phyloP scores from a whole-genome alignment of 1,284 basidiomycete species.

The Sporisorium graminicola region DNA sequence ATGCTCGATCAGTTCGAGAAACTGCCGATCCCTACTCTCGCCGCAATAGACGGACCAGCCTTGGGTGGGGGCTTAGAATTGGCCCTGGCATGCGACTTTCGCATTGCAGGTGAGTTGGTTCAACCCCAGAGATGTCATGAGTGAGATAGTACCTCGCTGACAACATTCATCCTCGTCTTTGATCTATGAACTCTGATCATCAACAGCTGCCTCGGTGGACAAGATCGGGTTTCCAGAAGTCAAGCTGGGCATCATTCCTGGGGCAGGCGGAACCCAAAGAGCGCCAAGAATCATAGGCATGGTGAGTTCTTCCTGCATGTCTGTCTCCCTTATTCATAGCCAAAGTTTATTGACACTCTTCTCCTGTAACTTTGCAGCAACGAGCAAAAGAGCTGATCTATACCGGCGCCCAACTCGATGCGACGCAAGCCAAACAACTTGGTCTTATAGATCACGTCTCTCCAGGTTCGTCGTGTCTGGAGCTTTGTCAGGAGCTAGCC shows the following conservation, averaged over 20 bases:
- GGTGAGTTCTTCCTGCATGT: neutral
- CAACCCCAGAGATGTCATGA: neutral
- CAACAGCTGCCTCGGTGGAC: slow-evolving; percentile 21
- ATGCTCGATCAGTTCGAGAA: slow-evolving; percentile 81
- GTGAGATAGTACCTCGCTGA: neutral
- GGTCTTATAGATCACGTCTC: slow-evolving; percentile 26
- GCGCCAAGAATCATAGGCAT: slow-evolving; percentile 31
- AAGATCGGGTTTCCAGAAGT: slow-evolving; percentile 41
- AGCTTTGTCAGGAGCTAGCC: slow-evolving; percentile 15
- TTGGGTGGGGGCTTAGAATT: slow-evolving; percentile 91
- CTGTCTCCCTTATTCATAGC: neutral
- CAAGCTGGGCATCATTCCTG: slow-evolving; percentile 80
- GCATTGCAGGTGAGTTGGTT: slow-evolving; percentile 75
- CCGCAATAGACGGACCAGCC: slow-evolving; percentile 92
- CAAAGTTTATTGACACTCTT: neutral
- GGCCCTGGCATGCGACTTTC: slow-evolving; percentile 85
- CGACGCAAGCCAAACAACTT: slow-evolving; percentile 19
- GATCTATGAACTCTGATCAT: neutral
- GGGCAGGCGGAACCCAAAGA: slow-evolving; percentile 68
- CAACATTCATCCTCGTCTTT: neutral
- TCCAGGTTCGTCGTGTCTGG: slow-evolving; percentile 13
- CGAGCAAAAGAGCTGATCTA: slow-evolving; percentile 36
- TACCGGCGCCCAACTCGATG: slow-evolving; percentile 18
- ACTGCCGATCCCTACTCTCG: slow-evolving; percentile 87
- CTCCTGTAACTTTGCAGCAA: neutral